Conservation (phyloP, 305 asterid genomes). For the Petunia hybrid region DNA sequence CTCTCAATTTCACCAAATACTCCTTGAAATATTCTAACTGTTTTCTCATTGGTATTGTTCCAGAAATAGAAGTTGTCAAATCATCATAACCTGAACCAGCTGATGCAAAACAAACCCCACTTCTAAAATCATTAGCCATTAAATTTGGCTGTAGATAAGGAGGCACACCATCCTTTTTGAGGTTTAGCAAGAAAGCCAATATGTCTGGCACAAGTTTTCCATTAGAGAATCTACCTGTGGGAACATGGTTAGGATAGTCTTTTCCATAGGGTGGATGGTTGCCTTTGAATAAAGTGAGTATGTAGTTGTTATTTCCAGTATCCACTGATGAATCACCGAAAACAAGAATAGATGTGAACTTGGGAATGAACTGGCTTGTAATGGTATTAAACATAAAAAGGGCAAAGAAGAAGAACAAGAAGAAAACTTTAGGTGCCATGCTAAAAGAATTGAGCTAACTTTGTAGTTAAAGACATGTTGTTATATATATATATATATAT, state of each 20-base stretch:
- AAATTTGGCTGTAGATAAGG: conserved; percentile 41
- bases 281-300: conserved; percentile 19
- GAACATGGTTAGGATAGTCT: background rate
- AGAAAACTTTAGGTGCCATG: conserved; percentile 16
- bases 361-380: background rate
- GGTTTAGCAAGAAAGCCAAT: conserved; percentile 30
- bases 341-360: conserved; percentile 27
- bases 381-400: background rate
- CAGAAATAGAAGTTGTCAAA: conserved; percentile 16
- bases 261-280: conserved; percentile 37
- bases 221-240: conserved; percentile 40
- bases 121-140: conserved; percentile 27
- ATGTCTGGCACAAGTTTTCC: conserved; percentile 41
- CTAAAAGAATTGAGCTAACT: background rate
- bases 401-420: background rate
- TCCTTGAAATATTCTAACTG: conserved; percentile 36
- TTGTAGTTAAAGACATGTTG: background rate
- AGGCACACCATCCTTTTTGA: conserved; percentile 37
- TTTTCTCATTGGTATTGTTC: conserved; percentile 35
- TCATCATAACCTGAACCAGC: conserved; percentile 42
- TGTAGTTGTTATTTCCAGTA: conserved; percentile 35
- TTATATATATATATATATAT: background rate
- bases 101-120: conserved; percentile 41
- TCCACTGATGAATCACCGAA: conserved; percentile 36
- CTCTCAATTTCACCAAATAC: conserved; percentile 30